Evolutionary conservation across 1,139 yeast genomes (phyloP).

Genomic region (Debaryomyces coudertii): DNA sequence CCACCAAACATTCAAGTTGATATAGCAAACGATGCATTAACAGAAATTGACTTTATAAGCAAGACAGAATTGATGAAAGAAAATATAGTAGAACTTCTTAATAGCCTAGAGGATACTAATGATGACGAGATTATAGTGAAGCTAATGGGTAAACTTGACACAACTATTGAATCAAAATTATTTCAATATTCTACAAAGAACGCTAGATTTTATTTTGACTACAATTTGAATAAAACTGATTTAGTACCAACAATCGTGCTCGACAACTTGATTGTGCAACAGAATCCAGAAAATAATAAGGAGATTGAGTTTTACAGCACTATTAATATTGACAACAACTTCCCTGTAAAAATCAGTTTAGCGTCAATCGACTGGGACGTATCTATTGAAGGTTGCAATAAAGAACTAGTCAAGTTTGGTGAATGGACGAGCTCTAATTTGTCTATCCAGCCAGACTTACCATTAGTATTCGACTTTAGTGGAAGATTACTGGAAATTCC

Average conservation of each 20-base stretch:
- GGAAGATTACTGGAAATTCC: constrained; percentile 26
- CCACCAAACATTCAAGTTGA: constrained; percentile 31
- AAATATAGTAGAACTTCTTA: constrained; percentile 24
- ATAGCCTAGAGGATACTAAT: constrained; percentile 19
- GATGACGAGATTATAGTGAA: constrained; percentile 21
- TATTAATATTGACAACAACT: constrained; percentile 13
- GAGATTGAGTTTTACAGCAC: constrained; percentile 7
- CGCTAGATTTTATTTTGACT: constrained; percentile 21
- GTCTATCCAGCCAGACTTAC: constrained; percentile 20
- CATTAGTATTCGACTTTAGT: constrained; percentile 18
- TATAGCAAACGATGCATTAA: constrained; percentile 23
- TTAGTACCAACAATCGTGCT: constrained; percentile 20
- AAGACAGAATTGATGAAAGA: constrained; percentile 25
- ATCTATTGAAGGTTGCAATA: constrained; percentile 29
- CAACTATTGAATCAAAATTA: constrained; percentile 21
- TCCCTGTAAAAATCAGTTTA: constrained; percentile 25
- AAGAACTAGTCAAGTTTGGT: constrained; percentile 26
- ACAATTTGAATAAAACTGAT: constrained; percentile 18
- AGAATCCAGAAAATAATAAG: constrained; percentile 1
- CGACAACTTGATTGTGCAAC: constrained; percentile 14
- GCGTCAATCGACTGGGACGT: constrained; percentile 32
- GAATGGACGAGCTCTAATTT: constrained; percentile 25
- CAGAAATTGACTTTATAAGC: constrained; percentile 31
- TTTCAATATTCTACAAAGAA: constrained; percentile 20
- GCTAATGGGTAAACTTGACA: constrained; percentile 23